phyloP scores from a whole-genome alignment of 768 basidiomycete genomes.

The Boletus rubescentipes region DNA sequence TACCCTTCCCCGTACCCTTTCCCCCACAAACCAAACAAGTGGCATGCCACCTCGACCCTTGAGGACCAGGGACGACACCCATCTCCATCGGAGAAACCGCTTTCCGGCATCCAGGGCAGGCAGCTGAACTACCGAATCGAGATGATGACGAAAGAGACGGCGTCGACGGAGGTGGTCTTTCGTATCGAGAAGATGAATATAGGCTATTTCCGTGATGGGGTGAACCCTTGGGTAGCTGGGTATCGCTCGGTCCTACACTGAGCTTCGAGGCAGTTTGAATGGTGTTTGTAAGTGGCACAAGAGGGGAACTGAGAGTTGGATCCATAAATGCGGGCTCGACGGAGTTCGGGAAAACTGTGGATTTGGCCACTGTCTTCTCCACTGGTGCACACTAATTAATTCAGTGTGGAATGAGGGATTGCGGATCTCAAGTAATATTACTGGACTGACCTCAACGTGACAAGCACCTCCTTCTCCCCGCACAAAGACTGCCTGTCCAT shows the following conservation, averaged over 20 bases:
- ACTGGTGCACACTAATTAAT: slow-evolving; percentile 43
- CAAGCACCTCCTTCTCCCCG: slow-evolving; percentile 62
- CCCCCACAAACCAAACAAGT: slow-evolving; percentile 81
- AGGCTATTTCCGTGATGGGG: slow-evolving; percentile 9
- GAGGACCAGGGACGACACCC: slow-evolving; percentile 83
- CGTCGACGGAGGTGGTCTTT: slow-evolving; percentile 21
- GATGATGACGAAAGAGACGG: slow-evolving; percentile 21
- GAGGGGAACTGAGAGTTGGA: slow-evolving; percentile 18
- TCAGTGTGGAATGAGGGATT: slow-evolving; percentile 6
- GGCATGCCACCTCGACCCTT: slow-evolving; percentile 78
- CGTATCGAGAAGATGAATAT: slow-evolving; percentile 34
- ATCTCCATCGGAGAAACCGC: slow-evolving; percentile 80
- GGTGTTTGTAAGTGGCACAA: slow-evolving; percentile 20
- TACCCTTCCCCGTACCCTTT: slow-evolving; percentile 44
- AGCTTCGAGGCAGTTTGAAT: slow-evolving; percentile 10
- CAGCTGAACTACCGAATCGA: slow-evolving; percentile 40
- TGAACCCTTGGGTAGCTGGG: slow-evolving; percentile 14
- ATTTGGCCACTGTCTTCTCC: slow-evolving; percentile 28
- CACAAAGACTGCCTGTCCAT: slow-evolving; percentile 71
- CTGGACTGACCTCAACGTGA: slow-evolving; percentile 53
- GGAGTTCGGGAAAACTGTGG: slow-evolving; percentile 3
- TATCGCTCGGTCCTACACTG: slow-evolving; percentile 1
- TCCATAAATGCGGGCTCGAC: slow-evolving; percentile 13
- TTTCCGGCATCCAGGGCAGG: slow-evolving; percentile 73
- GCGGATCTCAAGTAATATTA: not conserved